These are phyloP conservation scores for Blastocystis sp. DNA, from an alignment of 352 stramenopile genomes.

Conservation along the genomic window DNA sequence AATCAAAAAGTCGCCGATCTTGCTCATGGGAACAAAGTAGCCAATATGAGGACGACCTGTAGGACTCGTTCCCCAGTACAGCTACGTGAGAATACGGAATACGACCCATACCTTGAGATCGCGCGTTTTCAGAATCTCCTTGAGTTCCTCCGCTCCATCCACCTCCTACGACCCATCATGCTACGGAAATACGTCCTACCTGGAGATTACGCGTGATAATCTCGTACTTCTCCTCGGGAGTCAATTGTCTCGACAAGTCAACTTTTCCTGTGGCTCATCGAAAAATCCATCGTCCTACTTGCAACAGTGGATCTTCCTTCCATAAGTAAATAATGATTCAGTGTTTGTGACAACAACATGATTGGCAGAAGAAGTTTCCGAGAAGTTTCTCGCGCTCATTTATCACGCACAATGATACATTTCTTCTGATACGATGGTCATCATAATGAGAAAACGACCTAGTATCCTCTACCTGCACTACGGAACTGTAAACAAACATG, in stretches of 20 bases:
- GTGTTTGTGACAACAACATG: background rate
- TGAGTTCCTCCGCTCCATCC: constrained; percentile 41
- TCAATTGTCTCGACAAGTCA: background rate
- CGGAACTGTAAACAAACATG: background rate
- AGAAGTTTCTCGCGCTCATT: background rate
- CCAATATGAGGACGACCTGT: constrained; percentile 53
- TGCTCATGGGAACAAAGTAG: constrained; percentile 53
- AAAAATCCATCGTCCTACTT: background rate
- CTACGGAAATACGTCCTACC: background rate
- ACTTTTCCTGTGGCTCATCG: constrained; percentile 7
- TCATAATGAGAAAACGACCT: no score
- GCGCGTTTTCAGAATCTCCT: constrained; percentile 49
- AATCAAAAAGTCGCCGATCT: constrained; percentile 54
- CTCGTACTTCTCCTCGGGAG: constrained; percentile 47
- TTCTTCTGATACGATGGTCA: background rate
- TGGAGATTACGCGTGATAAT: constrained; percentile 51
- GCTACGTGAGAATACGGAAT: background rate
- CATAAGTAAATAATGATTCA: background rate
- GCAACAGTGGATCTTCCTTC: constrained; percentile 19
- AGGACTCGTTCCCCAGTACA: constrained; percentile 48
- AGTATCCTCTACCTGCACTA: no score
- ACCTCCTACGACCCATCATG: background rate
- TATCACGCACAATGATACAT: background rate
- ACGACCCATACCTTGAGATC: constrained; percentile 28
- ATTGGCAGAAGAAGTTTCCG: background rate